These are phyloP conservation scores for Berberis thunbergii DNA, from an alignment of 164 flowering plant species.

Conservation along the genomic window DNA sequence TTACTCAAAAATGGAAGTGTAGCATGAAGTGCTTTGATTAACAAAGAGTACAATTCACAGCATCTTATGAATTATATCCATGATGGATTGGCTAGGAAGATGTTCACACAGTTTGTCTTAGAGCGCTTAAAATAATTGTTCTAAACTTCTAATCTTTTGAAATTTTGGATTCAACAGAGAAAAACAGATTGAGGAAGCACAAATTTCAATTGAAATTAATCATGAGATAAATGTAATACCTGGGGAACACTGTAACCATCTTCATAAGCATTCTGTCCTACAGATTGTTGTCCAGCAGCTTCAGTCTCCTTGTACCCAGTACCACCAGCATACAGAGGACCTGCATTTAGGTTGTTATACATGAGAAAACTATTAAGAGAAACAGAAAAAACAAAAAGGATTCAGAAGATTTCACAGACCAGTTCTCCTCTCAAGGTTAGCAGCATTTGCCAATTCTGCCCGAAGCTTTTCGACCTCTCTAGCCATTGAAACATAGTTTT, in stretches of 20 bases:
- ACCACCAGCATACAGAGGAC: conserved; percentile 29
- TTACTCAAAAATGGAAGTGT: too few relatives aligned
- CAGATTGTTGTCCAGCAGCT: conserved; percentile 26
- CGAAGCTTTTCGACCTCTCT: conserved; percentile 90
- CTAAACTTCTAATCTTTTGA: too few relatives aligned
- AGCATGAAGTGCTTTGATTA: too few relatives aligned
- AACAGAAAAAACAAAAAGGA: background rate
- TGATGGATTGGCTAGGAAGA: too few relatives aligned
- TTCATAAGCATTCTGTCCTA: conserved; percentile 46
- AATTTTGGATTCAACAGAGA: too few relatives aligned
- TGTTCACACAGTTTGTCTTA: too few relatives aligned
- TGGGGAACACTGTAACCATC: conserved; percentile 55
- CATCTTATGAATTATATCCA: too few relatives aligned
- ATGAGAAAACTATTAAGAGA: background rate
- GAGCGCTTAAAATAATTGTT: too few relatives aligned
- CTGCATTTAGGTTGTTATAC: conserved; percentile 19
- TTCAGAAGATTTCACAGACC: background rate
- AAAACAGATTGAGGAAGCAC: too few relatives aligned
- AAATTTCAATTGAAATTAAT: too few relatives aligned
- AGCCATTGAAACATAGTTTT: conserved; percentile 72
- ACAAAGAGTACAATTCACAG: too few relatives aligned
- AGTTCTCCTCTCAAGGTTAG: conserved; percentile 64
- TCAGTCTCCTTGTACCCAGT: too few relatives aligned
- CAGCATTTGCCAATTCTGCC: conserved; percentile 56
- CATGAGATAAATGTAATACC: conserved; percentile 30